Evolutionary conservation across 169 alveolate species (phyloP).

Genomic region (Fabrea salina): DNA sequence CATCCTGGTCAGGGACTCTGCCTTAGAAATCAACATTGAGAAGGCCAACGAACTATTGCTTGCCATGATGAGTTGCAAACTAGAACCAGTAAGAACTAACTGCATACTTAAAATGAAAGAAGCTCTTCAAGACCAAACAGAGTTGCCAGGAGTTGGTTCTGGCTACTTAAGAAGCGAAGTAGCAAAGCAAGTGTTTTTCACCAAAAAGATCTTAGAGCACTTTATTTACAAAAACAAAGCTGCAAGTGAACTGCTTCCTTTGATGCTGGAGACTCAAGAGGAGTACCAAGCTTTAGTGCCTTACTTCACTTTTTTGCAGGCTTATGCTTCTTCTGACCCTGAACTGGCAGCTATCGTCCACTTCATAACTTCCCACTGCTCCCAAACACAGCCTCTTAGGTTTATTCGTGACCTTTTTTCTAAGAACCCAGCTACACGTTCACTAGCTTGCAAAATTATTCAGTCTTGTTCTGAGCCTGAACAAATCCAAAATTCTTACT

Average conservation of each 20-base stretch:
- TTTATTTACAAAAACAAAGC: neutral
- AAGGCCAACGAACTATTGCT: neutral
- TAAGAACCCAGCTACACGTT: neutral
- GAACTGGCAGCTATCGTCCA: neutral
- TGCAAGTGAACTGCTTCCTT: neutral
- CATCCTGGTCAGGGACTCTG: neutral
- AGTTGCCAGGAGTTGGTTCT: neutral
- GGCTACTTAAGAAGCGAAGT: neutral
- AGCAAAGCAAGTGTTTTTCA: neutral
- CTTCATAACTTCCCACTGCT: neutral
- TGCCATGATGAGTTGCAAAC: neutral
- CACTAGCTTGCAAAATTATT: neutral
- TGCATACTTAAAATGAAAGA: neutral
- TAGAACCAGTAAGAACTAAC: neutral
- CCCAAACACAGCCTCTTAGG: neutral
- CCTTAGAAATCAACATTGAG: neutral
- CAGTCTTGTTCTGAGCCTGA: neutral
- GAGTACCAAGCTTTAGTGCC: constrained; percentile 21
- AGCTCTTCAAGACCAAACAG: neutral
- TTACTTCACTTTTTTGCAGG: constrained; percentile 10
- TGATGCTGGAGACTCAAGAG: neutral
- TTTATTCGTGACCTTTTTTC: constrained; percentile 15
- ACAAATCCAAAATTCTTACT: neutral
- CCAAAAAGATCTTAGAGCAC: neutral
- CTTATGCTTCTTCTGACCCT: neutral